Conservation (phyloP, 2,329 filamentous ascomycete species). For the Alternaria brassicicola region DNA sequence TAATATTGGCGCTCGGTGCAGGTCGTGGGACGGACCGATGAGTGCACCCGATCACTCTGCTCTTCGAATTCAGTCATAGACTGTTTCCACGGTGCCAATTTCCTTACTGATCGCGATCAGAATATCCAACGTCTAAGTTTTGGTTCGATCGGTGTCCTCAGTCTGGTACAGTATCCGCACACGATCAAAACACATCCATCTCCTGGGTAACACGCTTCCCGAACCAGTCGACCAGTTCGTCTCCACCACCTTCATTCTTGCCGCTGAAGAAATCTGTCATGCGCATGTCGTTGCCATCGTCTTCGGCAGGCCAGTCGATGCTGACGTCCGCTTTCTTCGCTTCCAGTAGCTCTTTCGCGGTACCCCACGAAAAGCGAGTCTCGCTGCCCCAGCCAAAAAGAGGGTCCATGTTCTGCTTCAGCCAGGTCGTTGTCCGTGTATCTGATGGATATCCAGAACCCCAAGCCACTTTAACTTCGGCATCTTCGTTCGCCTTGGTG, state of each 20-base stretch:
- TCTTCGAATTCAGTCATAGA: neutral
- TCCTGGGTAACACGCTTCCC: constrained; percentile 73
- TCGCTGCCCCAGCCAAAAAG: constrained; percentile 95
- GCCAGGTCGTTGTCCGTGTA: constrained; percentile 77
- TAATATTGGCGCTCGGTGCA: constrained; percentile 18
- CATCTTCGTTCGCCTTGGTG: constrained; percentile 40
- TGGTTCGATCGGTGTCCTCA: neutral
- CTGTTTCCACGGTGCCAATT: neutral
- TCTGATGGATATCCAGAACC: constrained; percentile 95
- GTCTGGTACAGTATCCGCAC: neutral
- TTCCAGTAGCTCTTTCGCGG: constrained; percentile 91
- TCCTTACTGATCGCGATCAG: neutral
- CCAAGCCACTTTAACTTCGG: constrained; percentile 63
- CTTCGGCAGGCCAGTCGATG: constrained; percentile 86
- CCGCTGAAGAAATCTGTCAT: constrained; percentile 77
- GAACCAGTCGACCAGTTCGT: constrained; percentile 82
- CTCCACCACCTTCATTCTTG: constrained; percentile 55
- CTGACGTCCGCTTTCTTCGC: constrained; percentile 69
- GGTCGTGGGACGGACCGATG: constrained; percentile 11
- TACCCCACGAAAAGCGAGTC: constrained; percentile 95
- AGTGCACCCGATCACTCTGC: constrained; percentile 12
- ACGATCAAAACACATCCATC: constrained; percentile 70
- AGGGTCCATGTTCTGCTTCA: constrained; percentile 86
- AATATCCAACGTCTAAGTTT: neutral
- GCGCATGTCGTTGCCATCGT: constrained; percentile 68